Evolutionary conservation across 176 grass and related monocot genomes (phyloP).

Genomic region (Panicum miliaceum): DNA sequence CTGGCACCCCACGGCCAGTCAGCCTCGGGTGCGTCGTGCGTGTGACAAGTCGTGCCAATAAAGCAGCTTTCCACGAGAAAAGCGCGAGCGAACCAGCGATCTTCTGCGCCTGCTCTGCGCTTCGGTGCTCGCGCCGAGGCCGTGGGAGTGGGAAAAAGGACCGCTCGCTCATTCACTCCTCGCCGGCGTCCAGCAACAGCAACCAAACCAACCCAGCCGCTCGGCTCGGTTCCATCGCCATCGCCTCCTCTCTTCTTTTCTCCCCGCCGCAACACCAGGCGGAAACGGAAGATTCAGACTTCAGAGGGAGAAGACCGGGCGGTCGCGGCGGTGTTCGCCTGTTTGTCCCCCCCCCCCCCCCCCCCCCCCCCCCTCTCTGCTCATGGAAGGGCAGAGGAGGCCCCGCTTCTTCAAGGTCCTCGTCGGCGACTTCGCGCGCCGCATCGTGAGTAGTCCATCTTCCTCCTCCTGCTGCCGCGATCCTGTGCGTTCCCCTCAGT

Average conservation of each 20-base stretch:
- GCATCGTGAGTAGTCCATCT: slow-evolving; percentile 33
- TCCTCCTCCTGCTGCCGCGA: not conserved
- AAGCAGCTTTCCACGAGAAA: not conserved
- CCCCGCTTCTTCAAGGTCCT: slow-evolving; percentile 59
- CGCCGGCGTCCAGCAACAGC: not conserved
- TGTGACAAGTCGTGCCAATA: slow-evolving; percentile 24
- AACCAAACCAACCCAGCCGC: not conserved
- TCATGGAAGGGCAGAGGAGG: slow-evolving; percentile 40
- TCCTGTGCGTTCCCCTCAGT: not conserved
- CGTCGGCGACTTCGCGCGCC: slow-evolving; percentile 42
- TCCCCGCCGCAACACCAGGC: not conserved
- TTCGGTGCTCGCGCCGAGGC: not conserved
- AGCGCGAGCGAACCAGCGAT: not conserved
- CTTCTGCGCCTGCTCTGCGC: slow-evolving; percentile 27
- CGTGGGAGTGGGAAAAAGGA: too few species aligned
- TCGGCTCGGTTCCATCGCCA: not conserved
- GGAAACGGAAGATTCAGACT: not conserved
- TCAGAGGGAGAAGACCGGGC: not conserved
- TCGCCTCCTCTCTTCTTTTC: not conserved
- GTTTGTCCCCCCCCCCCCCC: too few species aligned
- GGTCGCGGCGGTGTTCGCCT: not conserved
- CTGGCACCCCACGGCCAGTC: not conserved
- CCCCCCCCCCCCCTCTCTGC: too few species aligned
- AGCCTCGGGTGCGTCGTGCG: not conserved
- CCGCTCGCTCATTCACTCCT: not conserved